These are phyloP conservation scores for Metschnikowia sp. DNA, from an alignment of 805 yeast species.

Conservation along the genomic window DNA sequence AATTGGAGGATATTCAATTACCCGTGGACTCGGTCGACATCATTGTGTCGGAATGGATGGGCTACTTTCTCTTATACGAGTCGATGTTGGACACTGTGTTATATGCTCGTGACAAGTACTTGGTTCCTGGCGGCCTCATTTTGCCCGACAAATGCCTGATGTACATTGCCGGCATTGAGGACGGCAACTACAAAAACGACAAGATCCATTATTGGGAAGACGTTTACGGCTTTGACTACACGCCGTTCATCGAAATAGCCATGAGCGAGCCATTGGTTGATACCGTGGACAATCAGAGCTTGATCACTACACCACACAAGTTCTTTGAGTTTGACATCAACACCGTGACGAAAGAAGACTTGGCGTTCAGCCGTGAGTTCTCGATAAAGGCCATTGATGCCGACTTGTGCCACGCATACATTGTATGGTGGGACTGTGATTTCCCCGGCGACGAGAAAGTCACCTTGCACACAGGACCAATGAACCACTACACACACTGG, in stretches of 20 bases:
- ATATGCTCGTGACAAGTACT: constrained; percentile 87
- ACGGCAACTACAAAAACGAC: constrained; percentile 85
- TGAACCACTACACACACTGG: constrained; percentile 95
- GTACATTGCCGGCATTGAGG: constrained; percentile 90
- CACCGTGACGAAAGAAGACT: constrained; percentile 78
- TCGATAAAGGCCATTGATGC: constrained; percentile 68
- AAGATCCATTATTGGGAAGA: constrained; percentile 94
- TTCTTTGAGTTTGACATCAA: constrained; percentile 84
- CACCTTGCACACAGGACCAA: constrained; percentile 90
- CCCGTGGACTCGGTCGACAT: constrained; percentile 91
- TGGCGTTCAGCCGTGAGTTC: constrained; percentile 73
- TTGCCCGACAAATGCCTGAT: constrained; percentile 93
- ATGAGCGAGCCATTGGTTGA: constrained; percentile 95
- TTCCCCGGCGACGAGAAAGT: constrained; percentile 74
- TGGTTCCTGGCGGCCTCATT: constrained; percentile 80
- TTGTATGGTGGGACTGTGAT: constrained; percentile 93
- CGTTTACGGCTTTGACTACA: constrained; percentile 94
- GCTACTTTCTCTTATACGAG: constrained; percentile 91
- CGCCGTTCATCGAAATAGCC: constrained; percentile 83
- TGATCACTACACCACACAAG: constrained; percentile 71
- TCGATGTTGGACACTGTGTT: constrained; percentile 97
- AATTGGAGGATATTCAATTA: constrained; percentile 84
- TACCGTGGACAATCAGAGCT: constrained; percentile 71
- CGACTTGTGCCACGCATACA: constrained; percentile 82
- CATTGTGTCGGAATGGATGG: constrained; percentile 99